These are phyloP conservation scores for Raffaelea arxii DNA, from an alignment of 2,329 filamentous ascomycete species.

Conservation along the genomic window DNA sequence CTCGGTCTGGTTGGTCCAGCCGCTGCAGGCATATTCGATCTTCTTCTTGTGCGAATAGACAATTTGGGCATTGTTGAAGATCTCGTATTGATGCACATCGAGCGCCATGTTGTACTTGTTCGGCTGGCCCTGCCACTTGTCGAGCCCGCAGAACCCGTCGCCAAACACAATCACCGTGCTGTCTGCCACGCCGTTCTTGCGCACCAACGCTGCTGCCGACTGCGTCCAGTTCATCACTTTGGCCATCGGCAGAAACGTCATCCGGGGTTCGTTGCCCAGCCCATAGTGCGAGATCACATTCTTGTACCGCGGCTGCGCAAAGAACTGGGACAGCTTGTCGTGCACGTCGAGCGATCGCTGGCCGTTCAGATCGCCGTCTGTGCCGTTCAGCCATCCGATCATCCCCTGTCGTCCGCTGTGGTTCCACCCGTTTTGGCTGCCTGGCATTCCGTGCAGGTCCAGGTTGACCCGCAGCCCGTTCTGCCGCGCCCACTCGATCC, in stretches of 20 bases:
- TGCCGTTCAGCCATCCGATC: constrained; percentile 88
- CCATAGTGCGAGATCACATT: constrained; percentile 91
- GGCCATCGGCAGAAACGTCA: constrained; percentile 58
- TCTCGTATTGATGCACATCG: constrained; percentile 98
- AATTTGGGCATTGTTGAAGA: constrained; percentile 89
- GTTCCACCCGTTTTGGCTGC: constrained; percentile 96
- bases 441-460: constrained; percentile 83
- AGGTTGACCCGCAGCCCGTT: constrained; percentile 88
- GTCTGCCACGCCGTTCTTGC: constrained; percentile 61
- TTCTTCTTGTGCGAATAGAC: constrained; percentile 73
- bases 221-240: constrained; percentile 73
- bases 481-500: constrained; percentile 87
- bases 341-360: constrained; percentile 81
- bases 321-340: constrained; percentile 79
- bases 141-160: constrained; percentile 87
- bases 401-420: constrained; percentile 76
- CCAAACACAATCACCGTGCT: constrained; percentile 69
- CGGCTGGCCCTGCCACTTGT: constrained; percentile 82
- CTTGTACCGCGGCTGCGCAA: constrained; percentile 84
- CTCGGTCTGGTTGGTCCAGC: constrained; percentile 73
- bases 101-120: constrained; percentile 65
- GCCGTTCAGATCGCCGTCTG: constrained; percentile 66
- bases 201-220: constrained; percentile 61
- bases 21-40: constrained; percentile 75
- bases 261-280: constrained; percentile 86